Evolutionary conservation across 1,284 basidiomycete genomes (phyloP).

Genomic region (Jaminaea rosea): DNA sequence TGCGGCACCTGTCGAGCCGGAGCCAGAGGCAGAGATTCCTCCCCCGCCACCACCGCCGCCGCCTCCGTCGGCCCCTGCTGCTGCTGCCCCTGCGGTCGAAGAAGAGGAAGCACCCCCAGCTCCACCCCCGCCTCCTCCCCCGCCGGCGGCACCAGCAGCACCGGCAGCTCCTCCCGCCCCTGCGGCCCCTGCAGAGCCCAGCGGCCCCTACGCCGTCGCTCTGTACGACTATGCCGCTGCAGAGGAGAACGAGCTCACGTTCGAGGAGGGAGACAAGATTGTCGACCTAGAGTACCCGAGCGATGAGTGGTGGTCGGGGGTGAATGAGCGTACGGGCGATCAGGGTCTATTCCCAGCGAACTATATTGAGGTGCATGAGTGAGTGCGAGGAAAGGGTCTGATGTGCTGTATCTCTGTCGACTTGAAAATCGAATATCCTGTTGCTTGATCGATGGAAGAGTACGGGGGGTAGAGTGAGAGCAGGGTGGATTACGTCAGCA

Average conservation of each 20-base stretch:
- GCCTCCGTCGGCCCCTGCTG: conserved; percentile 12
- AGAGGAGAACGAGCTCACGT: conserved; percentile 43
- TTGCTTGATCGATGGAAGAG: too few relatives aligned
- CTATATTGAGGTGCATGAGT: conserved; percentile 24
- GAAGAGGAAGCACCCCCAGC: conserved; percentile 3
- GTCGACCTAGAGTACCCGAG: conserved; percentile 41
- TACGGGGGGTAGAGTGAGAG: too few relatives aligned
- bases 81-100: too few relatives aligned
- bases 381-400: too few relatives aligned
- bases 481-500: too few relatives aligned
- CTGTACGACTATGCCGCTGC: conserved; percentile 46
- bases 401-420: neutral
- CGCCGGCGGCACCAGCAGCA: conserved; percentile 4
- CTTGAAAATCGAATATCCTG: too few relatives aligned
- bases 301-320: conserved; percentile 46
- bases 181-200: conserved; percentile 12
- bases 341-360: conserved; percentile 53
- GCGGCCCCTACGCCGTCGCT: conserved; percentile 26
- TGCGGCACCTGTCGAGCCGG: conserved; percentile 8
- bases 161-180: conserved; percentile 4
- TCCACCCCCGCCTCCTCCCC: conserved; percentile 9
- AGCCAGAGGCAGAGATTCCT: conserved; percentile 7
- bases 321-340: conserved; percentile 41
- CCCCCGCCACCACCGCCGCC: conserved; percentile 18
- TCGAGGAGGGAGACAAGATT: conserved; percentile 41